These are phyloP conservation scores for Vaccinium vitisidaea DNA, from an alignment of 148 eudicot genomes.

Conservation along the genomic window DNA sequence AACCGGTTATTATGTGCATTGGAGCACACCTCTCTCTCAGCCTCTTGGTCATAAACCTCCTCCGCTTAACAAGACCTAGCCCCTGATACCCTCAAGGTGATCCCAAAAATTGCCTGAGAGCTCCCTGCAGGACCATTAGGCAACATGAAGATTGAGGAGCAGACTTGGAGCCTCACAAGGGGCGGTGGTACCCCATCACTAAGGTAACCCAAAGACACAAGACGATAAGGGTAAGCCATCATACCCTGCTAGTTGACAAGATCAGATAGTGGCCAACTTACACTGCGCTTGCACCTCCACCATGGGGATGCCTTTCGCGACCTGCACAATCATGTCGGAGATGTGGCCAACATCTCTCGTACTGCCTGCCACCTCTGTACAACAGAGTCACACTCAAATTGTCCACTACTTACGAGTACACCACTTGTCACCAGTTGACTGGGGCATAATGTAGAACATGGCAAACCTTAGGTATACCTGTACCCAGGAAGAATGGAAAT, in stretches of 20 bases:
- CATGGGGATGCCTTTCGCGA: not conserved
- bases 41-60: not conserved
- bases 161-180: not conserved
- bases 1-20: not conserved
- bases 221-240: not conserved
- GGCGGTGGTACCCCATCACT: not conserved
- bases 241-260: no score
- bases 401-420: not conserved
- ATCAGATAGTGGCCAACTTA: not conserved
- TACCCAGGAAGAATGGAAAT: not conserved
- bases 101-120: not conserved
- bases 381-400: not conserved
- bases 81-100: not conserved
- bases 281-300: not conserved
- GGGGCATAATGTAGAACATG: not conserved
- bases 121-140: not conserved
- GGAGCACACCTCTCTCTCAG: not conserved
- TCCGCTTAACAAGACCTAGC: not conserved
- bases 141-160: not conserved
- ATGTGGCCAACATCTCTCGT: not conserved
- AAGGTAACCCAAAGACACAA: not conserved
- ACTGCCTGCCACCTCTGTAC: not conserved
- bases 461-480: not conserved
- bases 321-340: not conserved
- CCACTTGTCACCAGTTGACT: not conserved